These are phyloP conservation scores for Ambrosiella xylebori DNA, from an alignment of 2,329 filamentous ascomycete genomes.

Conservation along the genomic window DNA sequence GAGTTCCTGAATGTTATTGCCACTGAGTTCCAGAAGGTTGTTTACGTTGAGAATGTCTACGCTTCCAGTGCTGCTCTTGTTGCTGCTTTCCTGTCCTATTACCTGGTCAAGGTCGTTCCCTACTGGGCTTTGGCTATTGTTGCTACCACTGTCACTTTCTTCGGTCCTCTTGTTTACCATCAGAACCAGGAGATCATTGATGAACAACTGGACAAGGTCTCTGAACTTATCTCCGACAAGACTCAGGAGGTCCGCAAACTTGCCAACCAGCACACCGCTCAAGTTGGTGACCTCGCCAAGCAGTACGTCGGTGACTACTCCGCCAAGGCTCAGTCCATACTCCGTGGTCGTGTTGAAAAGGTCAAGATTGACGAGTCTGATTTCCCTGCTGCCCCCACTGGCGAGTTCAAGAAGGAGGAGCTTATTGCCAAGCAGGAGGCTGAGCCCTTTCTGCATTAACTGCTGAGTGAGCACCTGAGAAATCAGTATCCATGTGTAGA, in stretches of 20 bases:
- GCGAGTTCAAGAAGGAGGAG: slow-evolving; percentile 17
- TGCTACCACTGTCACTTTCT: slow-evolving; percentile 40
- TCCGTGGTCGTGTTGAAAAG: slow-evolving; percentile 32
- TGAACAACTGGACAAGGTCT: slow-evolving; percentile 38
- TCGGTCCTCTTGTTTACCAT: slow-evolving; percentile 45
- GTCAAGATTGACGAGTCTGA: slow-evolving; percentile 22
- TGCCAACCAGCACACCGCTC: slow-evolving; percentile 45
- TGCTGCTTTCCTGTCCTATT: slow-evolving; percentile 47
- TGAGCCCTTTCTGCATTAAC: slow-evolving; percentile 10
- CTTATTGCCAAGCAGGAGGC: not conserved
- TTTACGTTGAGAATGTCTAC: slow-evolving; percentile 50
- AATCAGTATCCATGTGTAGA: too few species aligned
- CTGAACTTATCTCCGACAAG: slow-evolving; percentile 42
- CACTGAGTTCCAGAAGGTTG: slow-evolving; percentile 50
- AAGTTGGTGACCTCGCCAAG: slow-evolving; percentile 46
- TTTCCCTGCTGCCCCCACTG: slow-evolving; percentile 23
- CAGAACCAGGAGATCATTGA: slow-evolving; percentile 56
- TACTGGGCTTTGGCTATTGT: slow-evolving; percentile 52
- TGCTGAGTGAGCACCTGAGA: too few species aligned
- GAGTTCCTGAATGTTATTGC: slow-evolving; percentile 57
- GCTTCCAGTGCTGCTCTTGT: slow-evolving; percentile 41
- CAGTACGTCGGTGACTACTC: slow-evolving; percentile 52
- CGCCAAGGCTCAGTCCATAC: slow-evolving; percentile 47
- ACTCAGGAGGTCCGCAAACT: slow-evolving; percentile 43
- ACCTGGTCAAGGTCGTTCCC: slow-evolving; percentile 50